phyloP scores from a whole-genome alignment of 129 eudicot genomes.

The Daucus carota region DNA sequence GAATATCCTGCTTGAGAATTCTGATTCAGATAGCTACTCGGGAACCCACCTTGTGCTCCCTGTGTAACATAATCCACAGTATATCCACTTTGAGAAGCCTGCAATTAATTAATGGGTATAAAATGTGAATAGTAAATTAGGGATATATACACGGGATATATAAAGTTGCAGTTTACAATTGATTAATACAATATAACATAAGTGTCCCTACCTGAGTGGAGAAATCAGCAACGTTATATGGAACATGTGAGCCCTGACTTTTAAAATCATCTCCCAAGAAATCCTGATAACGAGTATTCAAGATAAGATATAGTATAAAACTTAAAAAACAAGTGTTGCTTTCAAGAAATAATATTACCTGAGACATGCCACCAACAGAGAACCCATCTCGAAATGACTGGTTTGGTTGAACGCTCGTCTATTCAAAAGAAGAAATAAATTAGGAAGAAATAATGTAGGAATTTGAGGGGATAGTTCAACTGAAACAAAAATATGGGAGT shows the following conservation, averaged over 20 bases:
- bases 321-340: background rate
- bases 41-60: conserved; percentile 81
- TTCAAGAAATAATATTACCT: conserved; percentile 36
- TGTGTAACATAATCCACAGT: conserved; percentile 75
- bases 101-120: conserved; percentile 4
- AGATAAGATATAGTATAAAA: background rate
- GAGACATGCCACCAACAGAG: conserved; percentile 95
- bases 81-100: conserved; percentile 99
- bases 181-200: background rate
- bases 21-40: conserved; percentile 78
- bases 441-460: background rate
- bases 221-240: conserved; percentile 81
- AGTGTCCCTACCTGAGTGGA: conserved; percentile 71
- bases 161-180: background rate
- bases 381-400: conserved; percentile 88
- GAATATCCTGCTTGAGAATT: conserved; percentile 93
- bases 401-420: conserved; percentile 68
- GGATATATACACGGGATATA: background rate
- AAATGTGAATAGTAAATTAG: background rate
- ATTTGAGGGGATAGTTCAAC: background rate
- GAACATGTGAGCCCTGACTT: conserved; percentile 98
- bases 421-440: conserved; percentile 5
- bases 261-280: conserved; percentile 96
- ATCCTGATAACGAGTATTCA: conserved; percentile 40
- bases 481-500: background rate